Evolutionary conservation across 2,329 filamentous ascomycete species (phyloP), one percentile per base, ranked within the genome.

Genomic region (Ophidiomyces ophidiicola): DNA sequence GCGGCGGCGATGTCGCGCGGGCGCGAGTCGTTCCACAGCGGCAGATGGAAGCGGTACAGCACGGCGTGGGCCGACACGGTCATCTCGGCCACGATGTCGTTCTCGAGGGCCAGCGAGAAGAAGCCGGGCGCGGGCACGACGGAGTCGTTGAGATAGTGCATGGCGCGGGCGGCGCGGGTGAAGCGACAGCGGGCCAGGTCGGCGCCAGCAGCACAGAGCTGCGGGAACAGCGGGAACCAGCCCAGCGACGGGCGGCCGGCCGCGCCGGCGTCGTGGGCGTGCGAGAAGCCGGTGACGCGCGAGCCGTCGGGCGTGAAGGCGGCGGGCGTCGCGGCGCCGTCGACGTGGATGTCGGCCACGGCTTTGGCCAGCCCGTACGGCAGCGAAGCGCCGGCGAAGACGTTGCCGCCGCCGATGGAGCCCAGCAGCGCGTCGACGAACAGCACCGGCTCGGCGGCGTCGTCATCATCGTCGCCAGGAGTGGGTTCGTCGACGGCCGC

Each of bases 191-290:
- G 62, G 49, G 82, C 65, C 39, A 84, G 57, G 26, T 76, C 69
- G 44, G 80, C 72, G 10, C 63, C 65, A 46, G 80, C 65, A 46
- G 80, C 85, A 28, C 66, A 64, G 3, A 70, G 60, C 45, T 82
- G 78, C 0, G 79, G 69, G 46, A 85, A 84, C 1, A 85, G 62
- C 0, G 81, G 76, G 38, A 85, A 85, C 51, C 82, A 83, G 10
- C 80, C 81, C 11, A 84, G 60, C 3, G 76, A 82, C 0, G 79
- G 73, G 1, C 60, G 47, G 57, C 64, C 66, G 32, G 68, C 69
- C 23, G 68, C 71, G 7, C 69, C 69, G 30, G 59, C 64, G 46
- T 72, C 69, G 48, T 73, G 70, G 63, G 70, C 68, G 4, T 66
- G 56, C 0, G 57, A 61, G 52, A 74, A 74, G 2, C 71, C 71